Conservation (phyloP, 2,329 filamentous ascomycete genomes). For the Talaromyces pinophilus region DNA sequence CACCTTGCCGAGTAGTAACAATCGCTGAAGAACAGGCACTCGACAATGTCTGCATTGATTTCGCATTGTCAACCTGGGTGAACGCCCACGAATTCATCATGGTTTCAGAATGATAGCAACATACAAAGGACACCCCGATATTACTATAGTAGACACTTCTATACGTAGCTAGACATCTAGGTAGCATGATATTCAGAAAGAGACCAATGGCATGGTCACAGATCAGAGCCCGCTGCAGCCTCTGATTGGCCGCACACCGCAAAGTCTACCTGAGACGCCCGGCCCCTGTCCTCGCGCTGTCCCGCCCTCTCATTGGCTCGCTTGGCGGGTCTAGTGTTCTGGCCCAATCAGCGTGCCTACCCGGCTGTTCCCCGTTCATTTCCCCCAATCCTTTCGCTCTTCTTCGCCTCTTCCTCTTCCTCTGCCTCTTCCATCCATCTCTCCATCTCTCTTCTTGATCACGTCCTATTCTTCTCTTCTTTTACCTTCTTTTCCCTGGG, state of each 20-base stretch:
- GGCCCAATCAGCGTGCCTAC: slow-evolving; percentile 7
- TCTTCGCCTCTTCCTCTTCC: slow-evolving; percentile 23
- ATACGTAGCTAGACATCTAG: background rate
- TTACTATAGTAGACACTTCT: background rate
- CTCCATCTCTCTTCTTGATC: slow-evolving; percentile 29
- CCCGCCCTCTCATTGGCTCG: slow-evolving; percentile 12
- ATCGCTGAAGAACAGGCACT: background rate
- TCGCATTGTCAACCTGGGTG: background rate
- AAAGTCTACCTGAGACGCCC: slow-evolving; percentile 18
- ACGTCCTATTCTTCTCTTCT: slow-evolving; percentile 34
- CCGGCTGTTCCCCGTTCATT: slow-evolving; percentile 10
- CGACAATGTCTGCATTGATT: background rate
- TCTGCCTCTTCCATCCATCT: slow-evolving; percentile 7
- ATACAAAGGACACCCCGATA: background rate
- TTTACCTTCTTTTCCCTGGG: slow-evolving; percentile 30
- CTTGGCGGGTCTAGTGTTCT: slow-evolving; percentile 15
- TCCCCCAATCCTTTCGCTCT: slow-evolving; percentile 18
- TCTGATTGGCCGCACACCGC: slow-evolving; percentile 8
- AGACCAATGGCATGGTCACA: slow-evolving; percentile 2
- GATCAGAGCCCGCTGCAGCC: background rate
- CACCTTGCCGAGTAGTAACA: background rate
- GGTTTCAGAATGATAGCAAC: background rate
- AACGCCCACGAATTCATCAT: background rate
- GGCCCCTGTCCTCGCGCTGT: slow-evolving; percentile 9
- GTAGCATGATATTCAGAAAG: background rate